Evolutionary conservation across 1,139 yeast species (phyloP).

Genomic region (Sugiyamaella novakii): DNA sequence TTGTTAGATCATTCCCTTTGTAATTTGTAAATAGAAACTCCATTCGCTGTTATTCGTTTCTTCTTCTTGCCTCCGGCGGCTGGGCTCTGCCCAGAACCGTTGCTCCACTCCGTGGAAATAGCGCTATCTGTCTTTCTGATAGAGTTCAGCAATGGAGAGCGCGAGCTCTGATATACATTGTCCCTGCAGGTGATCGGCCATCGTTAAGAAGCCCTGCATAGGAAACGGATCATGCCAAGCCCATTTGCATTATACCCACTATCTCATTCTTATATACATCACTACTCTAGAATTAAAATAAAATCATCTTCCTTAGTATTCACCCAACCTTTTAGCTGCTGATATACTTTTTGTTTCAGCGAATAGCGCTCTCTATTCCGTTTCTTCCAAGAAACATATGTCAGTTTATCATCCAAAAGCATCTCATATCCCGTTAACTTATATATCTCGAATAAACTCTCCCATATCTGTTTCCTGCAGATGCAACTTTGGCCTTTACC

Average conservation of each 20-base stretch:
- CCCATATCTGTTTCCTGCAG: slow-evolving; percentile 27
- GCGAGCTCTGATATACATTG: too few relatives aligned
- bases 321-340: slow-evolving; percentile 35
- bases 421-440: neutral
- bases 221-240: too few relatives aligned
- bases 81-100: slow-evolving; percentile 2
- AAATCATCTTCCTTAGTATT: slow-evolving; percentile 39
- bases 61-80: slow-evolving; percentile 7
- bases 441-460: slow-evolving; percentile 17
- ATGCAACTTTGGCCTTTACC: slow-evolving; percentile 33
- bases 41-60: neutral
- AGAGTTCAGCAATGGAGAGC: too few relatives aligned
- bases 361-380: slow-evolving; percentile 24
- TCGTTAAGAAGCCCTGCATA: too few relatives aligned
- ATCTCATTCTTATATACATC: too few relatives aligned
- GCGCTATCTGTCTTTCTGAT: neutral
- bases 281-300: too few relatives aligned
- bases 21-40: slow-evolving; percentile 9
- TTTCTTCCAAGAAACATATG: slow-evolving; percentile 26
- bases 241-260: too few relatives aligned
- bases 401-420: slow-evolving; percentile 10
- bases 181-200: too few relatives aligned
- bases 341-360: slow-evolving; percentile 32
- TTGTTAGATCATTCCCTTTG: neutral
- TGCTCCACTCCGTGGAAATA: too few relatives aligned